Percentiles rank a stretch among this genome's conserved stretches.
Evolutionary conservation across 2,329 filamentous ascomycete genomes (phyloP).

Genomic region (Biscogniauxia sp.): DNA sequence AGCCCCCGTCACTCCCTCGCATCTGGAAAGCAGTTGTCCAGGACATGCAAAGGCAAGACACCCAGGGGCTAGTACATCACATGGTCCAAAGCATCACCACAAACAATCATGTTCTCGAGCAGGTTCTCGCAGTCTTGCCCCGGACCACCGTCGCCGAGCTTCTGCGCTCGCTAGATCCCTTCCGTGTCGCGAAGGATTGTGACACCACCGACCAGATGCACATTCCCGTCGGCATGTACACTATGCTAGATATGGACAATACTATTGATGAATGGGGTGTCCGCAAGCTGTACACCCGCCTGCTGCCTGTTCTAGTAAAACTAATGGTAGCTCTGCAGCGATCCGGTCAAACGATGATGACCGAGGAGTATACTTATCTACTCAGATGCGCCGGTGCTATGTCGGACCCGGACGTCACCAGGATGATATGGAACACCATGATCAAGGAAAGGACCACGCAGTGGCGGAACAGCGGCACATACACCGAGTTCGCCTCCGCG

Average conservation of each 20-base stretch:
- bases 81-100: slow-evolving; percentile 23
- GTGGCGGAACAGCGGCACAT: slow-evolving; percentile 28
- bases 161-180: slow-evolving; percentile 60
- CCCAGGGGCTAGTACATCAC: slow-evolving; percentile 18
- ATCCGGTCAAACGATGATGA: slow-evolving; percentile 27
- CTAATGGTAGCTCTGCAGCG: slow-evolving; percentile 35
- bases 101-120: slow-evolving; percentile 23
- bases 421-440: slow-evolving; percentile 37
- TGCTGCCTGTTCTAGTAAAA: slow-evolving; percentile 36
- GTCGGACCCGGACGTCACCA: slow-evolving; percentile 35
- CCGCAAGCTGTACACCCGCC: slow-evolving; percentile 38
- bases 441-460: slow-evolving; percentile 9
- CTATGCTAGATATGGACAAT: slow-evolving; percentile 36
- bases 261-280: slow-evolving; percentile 45
- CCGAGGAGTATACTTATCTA: slow-evolving; percentile 44
- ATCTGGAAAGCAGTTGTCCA: not conserved
- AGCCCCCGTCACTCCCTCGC: too few species aligned
- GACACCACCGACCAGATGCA: slow-evolving; percentile 45
- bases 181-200: slow-evolving; percentile 45
- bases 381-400: slow-evolving; percentile 48
- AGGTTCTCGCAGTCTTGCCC: slow-evolving; percentile 43
- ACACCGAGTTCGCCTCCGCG: slow-evolving; percentile 47
- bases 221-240: slow-evolving; percentile 39
- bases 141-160: slow-evolving; percentile 61
- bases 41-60: slow-evolving; percentile 9